Evolutionary conservation across 768 basidiomycete species (phyloP).

Genomic region (Tylopilus vinaceipallidus): DNA sequence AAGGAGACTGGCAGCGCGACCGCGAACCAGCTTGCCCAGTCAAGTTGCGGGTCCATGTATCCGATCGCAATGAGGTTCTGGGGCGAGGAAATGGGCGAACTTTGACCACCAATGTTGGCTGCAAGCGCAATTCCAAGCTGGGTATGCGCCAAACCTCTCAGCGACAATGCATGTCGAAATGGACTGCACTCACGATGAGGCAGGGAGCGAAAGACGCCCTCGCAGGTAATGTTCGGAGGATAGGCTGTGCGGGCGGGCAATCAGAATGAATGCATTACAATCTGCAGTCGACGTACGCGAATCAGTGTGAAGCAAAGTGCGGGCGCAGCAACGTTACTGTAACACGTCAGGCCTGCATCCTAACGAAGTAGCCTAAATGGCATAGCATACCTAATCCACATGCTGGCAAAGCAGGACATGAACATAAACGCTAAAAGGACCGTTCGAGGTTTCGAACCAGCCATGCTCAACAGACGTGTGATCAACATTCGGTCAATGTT

Average conservation of each 20-base stretch:
- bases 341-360: slow-evolving; percentile 23
- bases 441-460: slow-evolving; percentile 81
- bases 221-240: slow-evolving; percentile 85
- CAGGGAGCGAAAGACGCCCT: slow-evolving; percentile 86
- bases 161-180: not conserved
- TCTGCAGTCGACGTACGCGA: slow-evolving; percentile 55
- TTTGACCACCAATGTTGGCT: slow-evolving; percentile 96
- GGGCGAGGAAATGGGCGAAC: slow-evolving; percentile 95
- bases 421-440: slow-evolving; percentile 94
- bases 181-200: slow-evolving; percentile 66
- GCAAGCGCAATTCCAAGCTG: slow-evolving; percentile 97
- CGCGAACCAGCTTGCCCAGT: slow-evolving; percentile 92
- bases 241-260: slow-evolving; percentile 58
- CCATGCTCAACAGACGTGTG: slow-evolving; percentile 84
- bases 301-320: slow-evolving; percentile 96
- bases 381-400: slow-evolving; percentile 90
- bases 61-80: slow-evolving; percentile 93
- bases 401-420: slow-evolving; percentile 96
- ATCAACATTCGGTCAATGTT: slow-evolving; percentile 91
- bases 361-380: not conserved
- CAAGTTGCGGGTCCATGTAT: slow-evolving; percentile 81
- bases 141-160: not conserved
- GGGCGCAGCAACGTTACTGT: slow-evolving; percentile 94
- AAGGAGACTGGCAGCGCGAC: slow-evolving; percentile 90
- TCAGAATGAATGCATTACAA: not conserved